A percentile compares a stretch with the other conserved stretches of the same genome.
These are phyloP conservation scores for Kluyveromyces aestuarii DNA, from an alignment of 805 yeast species.

Conservation along the genomic window DNA sequence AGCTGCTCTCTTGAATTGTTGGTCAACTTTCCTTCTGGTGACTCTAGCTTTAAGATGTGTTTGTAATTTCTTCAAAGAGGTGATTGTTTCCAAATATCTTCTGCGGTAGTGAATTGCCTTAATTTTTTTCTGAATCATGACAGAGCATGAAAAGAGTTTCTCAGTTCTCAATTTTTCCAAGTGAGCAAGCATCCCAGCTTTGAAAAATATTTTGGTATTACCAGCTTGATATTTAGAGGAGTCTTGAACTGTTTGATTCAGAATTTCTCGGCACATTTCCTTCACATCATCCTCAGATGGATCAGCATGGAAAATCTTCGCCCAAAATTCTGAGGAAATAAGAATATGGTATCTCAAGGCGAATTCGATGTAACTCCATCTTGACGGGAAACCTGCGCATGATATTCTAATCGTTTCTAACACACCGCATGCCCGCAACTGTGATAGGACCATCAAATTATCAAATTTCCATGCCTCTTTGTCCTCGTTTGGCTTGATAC, in stretches of 20 bases:
- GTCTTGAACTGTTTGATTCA: slow-evolving; percentile 55
- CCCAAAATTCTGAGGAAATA: slow-evolving; percentile 63
- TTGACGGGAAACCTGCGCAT: slow-evolving; percentile 95
- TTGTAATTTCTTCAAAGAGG: slow-evolving; percentile 50
- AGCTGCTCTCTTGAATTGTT: slow-evolving; percentile 48
- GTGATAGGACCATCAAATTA: slow-evolving; percentile 89
- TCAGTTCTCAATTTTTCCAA: slow-evolving; percentile 79
- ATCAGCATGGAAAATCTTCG: slow-evolving; percentile 42
- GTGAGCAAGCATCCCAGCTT: slow-evolving; percentile 93
- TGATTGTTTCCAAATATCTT: slow-evolving; percentile 44
- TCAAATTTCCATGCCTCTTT: slow-evolving; percentile 95
- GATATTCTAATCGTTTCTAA: slow-evolving; percentile 92
- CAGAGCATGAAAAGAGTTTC: slow-evolving; percentile 70
- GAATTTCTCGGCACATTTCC: slow-evolving; percentile 58
- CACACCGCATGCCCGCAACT: slow-evolving; percentile 97
- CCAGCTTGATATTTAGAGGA: slow-evolving; percentile 77
- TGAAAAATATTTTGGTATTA: slow-evolving; percentile 85
- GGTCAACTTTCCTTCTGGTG: slow-evolving; percentile 45
- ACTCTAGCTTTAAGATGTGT: slow-evolving; percentile 53
- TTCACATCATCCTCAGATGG: slow-evolving; percentile 49
- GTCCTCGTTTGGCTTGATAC: slow-evolving; percentile 93
- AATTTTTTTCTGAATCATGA: slow-evolving; percentile 75
- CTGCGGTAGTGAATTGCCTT: slow-evolving; percentile 56
- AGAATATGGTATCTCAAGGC: slow-evolving; percentile 81
- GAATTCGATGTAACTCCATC: slow-evolving; percentile 93